These are phyloP conservation scores for Hortaea sp. DNA, from an alignment of 2,329 filamentous ascomycete genomes.

Conservation along the genomic window DNA sequence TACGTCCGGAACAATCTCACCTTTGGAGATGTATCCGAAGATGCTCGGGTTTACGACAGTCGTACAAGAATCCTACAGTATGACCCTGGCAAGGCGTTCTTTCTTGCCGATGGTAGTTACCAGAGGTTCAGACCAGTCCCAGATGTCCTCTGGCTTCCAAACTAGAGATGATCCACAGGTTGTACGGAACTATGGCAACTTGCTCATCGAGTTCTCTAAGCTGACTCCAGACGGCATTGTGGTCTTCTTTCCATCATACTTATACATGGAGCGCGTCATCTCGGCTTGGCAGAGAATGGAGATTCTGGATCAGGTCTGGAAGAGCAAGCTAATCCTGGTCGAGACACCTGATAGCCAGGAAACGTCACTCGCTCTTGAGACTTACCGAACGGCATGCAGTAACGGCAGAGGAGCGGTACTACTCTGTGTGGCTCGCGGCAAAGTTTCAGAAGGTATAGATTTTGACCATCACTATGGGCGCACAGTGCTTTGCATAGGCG, in stretches of 20 bases:
- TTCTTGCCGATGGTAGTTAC: constrained; percentile 98
- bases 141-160: constrained; percentile 87
- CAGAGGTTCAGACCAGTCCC: constrained; percentile 83
- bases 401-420: constrained; percentile 91
- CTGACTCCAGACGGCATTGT: constrained; percentile 95
- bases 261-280: constrained; percentile 99
- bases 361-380: constrained; percentile 88
- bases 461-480: constrained; percentile 98
- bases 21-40: constrained; percentile 96
- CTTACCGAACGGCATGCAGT: constrained; percentile 93
- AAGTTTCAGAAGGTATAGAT: constrained; percentile 96
- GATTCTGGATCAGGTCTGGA: constrained; percentile 95
- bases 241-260: constrained; percentile 97
- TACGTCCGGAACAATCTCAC: constrained; percentile 93
- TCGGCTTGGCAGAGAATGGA: constrained; percentile 99
- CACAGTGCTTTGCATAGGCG: constrained; percentile 90
- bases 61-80: constrained; percentile 91
- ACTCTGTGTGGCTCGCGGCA: constrained; percentile 89
- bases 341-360: constrained; percentile 97
- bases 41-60: constrained; percentile 93
- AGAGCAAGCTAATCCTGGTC: constrained; percentile 95
- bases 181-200: constrained; percentile 90
- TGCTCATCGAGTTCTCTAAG: constrained; percentile 90
- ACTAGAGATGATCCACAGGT: constrained; percentile 92
- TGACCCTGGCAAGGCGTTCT: constrained; percentile 89